Evolutionary conservation across 805 yeast species (phyloP).

Genomic region (Pichia phayaonensis): DNA sequence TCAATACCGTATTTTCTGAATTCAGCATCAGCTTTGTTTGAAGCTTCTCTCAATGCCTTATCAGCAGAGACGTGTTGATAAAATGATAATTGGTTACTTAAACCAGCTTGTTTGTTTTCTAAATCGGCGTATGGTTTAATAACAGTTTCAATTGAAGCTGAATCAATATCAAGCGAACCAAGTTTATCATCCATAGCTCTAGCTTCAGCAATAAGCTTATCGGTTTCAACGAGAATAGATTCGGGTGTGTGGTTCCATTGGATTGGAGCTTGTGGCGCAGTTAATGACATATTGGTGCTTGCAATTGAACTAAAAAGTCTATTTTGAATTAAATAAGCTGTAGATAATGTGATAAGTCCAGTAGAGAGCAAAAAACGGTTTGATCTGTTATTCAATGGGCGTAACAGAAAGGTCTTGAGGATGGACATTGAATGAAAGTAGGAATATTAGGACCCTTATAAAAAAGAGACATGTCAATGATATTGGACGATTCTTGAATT

Average conservation of each 20-base stretch:
- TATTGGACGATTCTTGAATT: background rate
- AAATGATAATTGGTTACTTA: slow-evolving; percentile 50
- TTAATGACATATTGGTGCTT: background rate
- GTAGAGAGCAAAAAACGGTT: slow-evolving; percentile 7
- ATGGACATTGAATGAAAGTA: background rate
- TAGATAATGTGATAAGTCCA: slow-evolving; percentile 7
- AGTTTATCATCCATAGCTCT: slow-evolving; percentile 44
- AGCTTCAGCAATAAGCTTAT: slow-evolving; percentile 36
- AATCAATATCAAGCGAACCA: slow-evolving; percentile 32
- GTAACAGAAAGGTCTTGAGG: background rate
- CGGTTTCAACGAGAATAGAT: slow-evolving; percentile 36
- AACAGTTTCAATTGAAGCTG: slow-evolving; percentile 50
- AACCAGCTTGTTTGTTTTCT: slow-evolving; percentile 41
- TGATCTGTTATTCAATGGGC: background rate
- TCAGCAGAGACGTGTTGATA: slow-evolving; percentile 65
- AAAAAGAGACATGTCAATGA: background rate
- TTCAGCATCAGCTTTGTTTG: slow-evolving; percentile 52
- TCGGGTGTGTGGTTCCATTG: slow-evolving; percentile 55
- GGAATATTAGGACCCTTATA: background rate
- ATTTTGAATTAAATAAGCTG: slow-evolving; percentile 7
- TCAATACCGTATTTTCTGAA: slow-evolving; percentile 56
- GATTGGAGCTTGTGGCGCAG: slow-evolving; percentile 37
- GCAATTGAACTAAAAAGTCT: slow-evolving; percentile 1
- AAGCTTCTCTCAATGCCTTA: slow-evolving; percentile 63
- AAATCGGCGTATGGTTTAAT: slow-evolving; percentile 44